Conservation (phyloP, 108 stramenopile genomes). For the Skeletonema marinoi region DNA sequence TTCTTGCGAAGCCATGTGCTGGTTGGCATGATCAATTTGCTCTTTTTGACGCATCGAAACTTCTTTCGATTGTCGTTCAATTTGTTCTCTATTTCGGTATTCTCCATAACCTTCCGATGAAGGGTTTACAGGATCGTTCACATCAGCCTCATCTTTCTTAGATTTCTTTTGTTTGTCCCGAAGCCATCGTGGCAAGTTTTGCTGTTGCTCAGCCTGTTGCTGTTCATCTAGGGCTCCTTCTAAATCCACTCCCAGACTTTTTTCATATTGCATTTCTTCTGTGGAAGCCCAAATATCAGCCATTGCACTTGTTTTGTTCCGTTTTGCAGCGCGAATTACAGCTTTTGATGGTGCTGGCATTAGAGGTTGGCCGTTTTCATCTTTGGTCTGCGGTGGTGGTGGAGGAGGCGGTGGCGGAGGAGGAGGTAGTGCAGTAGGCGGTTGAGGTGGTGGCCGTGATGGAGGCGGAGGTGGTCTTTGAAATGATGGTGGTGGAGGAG, state of each 20-base stretch:
- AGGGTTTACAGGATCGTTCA: constrained; percentile 52
- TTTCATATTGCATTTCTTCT: constrained; percentile 83
- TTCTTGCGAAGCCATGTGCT: constrained; percentile 5
- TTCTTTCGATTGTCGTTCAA: constrained; percentile 38
- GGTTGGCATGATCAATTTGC: constrained; percentile 23
- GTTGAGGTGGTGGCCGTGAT: constrained; percentile 17
- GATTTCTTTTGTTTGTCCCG: constrained; percentile 55
- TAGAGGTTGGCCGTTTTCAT: constrained; percentile 21
- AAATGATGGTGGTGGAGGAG: constrained; percentile 13
- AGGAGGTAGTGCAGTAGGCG: constrained; percentile 5
- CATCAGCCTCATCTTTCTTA: constrained; percentile 17
- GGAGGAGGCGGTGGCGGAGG: constrained; percentile 23
- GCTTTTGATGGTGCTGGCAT: constrained; percentile 69
- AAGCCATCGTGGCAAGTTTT: constrained; percentile 39
- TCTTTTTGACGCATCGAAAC: constrained; percentile 20
- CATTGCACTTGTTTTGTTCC: constrained; percentile 29
- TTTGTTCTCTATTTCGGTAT: constrained; percentile 48
- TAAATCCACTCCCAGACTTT: constrained; percentile 10
- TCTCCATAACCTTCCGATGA: constrained; percentile 45
- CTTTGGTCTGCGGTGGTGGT: neutral
- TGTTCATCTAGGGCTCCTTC: constrained; percentile 17
- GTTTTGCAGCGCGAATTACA: constrained; percentile 53
- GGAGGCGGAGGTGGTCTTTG: constrained; percentile 17
- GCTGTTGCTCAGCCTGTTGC: constrained; percentile 20
- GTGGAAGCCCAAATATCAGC: constrained; percentile 87